Evolutionary conservation across 768 basidiomycete species (phyloP), one percentile per base, ranked within the genome.

Genomic region (Mycena capillaripes): DNA sequence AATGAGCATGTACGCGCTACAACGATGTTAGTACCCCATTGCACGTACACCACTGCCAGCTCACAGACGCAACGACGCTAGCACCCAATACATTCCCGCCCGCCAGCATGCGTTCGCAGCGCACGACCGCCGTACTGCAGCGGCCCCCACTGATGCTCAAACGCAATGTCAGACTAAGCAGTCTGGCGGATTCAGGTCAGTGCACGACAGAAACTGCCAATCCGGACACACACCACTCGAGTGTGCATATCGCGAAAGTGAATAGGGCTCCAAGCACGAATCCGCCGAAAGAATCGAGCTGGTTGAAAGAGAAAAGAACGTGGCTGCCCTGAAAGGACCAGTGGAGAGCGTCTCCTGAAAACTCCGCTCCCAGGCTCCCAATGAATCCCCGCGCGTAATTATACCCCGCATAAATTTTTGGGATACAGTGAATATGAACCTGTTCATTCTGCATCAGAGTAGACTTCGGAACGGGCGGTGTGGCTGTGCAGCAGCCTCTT

Each of bases 1-100:
- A 61, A 91, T 83, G 19, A 94, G 85, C 92, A 94, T 93, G 76
- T 94, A 94, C 70, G 88, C 81, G 66, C 92, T 93, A 62, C 29
- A 52, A 61, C 57, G 17, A 12, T 21, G 14, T 62, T n/a, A 68
- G 74, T 67, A n/a, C 40, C 53, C 25, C 57, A 40, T n/a, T 25
- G 29, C 59, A 23, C 25, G 32, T 10, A 66, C 50, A 32, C 42
- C 53, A n/a, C 40, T 32, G 61, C 44, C 16, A 8, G 79, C 91
- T 79, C 78, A 93, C 93, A 94, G 79, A 84, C 93, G 84, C 30
- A 91, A 79, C 58, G 89, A 82, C 0, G 89, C 90, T 21, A 87
- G 86, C 19, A 87, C 57, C 82, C 89, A 89, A 78, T 92, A 93
- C 46, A 92, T 64, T 16, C 76, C 75, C 7, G 90, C 80, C 62